Conservation (phyloP, 257 asterid species). For the Jacaranda mimosifolia region DNA sequence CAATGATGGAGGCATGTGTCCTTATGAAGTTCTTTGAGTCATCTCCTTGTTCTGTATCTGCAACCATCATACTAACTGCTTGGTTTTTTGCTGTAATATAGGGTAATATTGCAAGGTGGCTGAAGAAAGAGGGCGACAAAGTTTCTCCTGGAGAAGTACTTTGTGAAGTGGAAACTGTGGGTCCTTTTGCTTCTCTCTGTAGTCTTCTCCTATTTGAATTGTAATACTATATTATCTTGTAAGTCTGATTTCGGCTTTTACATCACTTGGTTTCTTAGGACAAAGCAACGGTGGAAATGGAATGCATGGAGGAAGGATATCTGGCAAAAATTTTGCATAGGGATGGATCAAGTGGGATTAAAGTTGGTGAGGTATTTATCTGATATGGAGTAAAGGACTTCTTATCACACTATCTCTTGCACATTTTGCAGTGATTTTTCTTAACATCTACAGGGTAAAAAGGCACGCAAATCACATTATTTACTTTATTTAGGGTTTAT, state of each 20-base stretch:
- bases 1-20: conserved; percentile 89
- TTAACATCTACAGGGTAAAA: conserved; percentile 3
- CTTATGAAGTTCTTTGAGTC: conserved; percentile 29
- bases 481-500: conserved; percentile 1
- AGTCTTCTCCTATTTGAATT: conserved; percentile 26
- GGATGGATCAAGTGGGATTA: conserved; percentile 92
- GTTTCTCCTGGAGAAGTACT: conserved; percentile 96
- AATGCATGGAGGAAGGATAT: conserved; percentile 99
- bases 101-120: conserved; percentile 99
- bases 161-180: conserved; percentile 99
- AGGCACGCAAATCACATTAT: conserved; percentile 12
- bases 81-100: conserved; percentile 44
- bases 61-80: conserved; percentile 28
- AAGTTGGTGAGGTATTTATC: conserved; percentile 97
- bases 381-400: conserved; percentile 11
- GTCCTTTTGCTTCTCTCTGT: conserved; percentile 38
- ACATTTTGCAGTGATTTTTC: conserved; percentile 25
- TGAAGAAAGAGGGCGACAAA: conserved; percentile 99
- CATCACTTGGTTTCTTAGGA: conserved; percentile 53
- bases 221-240: conserved; percentile 24
- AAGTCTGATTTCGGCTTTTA: conserved; percentile 29
- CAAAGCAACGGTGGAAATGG: conserved; percentile 99
- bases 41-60: conserved; percentile 27
- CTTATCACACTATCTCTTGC: conserved; percentile 20
- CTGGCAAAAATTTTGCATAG: conserved; percentile 87